Evolutionary conservation across 179 eudicot species (phyloP).

Genomic region (Heliamphora pulchella): DNA sequence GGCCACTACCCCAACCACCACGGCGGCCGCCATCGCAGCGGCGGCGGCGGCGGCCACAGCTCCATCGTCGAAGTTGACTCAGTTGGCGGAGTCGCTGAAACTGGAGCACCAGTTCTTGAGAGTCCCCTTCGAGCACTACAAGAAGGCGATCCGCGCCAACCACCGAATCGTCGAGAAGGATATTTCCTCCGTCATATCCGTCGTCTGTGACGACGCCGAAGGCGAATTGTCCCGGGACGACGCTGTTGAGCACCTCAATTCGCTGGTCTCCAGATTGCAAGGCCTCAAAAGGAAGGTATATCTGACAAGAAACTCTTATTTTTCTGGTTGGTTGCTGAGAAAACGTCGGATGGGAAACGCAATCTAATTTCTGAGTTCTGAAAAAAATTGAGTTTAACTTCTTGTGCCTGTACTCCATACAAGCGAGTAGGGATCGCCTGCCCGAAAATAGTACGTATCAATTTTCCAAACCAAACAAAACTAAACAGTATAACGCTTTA

Average conservation of each 20-base stretch:
- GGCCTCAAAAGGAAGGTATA: constrained; percentile 88
- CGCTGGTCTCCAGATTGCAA: constrained; percentile 79
- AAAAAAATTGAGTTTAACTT: neutral
- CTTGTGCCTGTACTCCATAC: neutral
- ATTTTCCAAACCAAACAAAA: too few species aligned
- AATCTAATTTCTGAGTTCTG: neutral
- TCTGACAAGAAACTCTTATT: neutral
- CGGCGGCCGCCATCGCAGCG: constrained; percentile 3
- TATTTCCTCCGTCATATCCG: constrained; percentile 55
- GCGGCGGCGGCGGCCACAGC: constrained; percentile 21
- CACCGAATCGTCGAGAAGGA: constrained; percentile 86
- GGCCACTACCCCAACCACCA: constrained; percentile 16
- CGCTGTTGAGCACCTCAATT: constrained; percentile 61
- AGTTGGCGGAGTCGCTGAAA: constrained; percentile 63
- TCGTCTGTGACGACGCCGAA: constrained; percentile 44
- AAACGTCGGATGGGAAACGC: too few species aligned
- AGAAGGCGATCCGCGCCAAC: constrained; percentile 76
- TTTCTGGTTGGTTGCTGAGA: constrained; percentile 7
- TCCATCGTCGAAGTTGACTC: constrained; percentile 35
- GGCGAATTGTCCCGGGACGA: constrained; percentile 45
- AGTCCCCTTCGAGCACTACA: constrained; percentile 92
- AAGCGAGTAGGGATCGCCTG: too few species aligned
- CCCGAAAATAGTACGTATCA: too few species aligned
- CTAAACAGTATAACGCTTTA: too few species aligned
- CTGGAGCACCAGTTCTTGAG: constrained; percentile 86